Evolutionary conservation across 768 basidiomycete species (phyloP), one percentile per base, ranked within the genome.

Genomic region (Auriscalpium orientale): DNA sequence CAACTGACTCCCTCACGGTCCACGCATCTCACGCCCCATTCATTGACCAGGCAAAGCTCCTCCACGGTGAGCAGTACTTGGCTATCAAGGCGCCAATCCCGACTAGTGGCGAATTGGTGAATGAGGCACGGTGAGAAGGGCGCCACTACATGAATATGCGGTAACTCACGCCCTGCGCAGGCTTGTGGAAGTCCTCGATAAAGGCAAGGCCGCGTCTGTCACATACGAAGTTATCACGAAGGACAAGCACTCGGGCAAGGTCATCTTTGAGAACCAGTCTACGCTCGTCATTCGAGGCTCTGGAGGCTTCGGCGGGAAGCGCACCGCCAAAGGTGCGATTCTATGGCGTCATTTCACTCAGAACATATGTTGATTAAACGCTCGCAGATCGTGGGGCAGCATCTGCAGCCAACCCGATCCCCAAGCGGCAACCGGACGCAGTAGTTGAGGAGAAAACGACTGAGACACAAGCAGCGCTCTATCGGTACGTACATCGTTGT

Each of bases 61-160:
- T 99, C 16, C 97, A 99, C 67, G 97, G 97, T 46, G 97, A 99
- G 67, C 97, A 98, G 65, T 98, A 91, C 70, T 74, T 99, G 62
- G 79, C 83, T 58, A 91, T 99, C 69, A 87, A 89, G 64, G 84
- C 75, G 2, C 85, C 89, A 0, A 89, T 98, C 57, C 95, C 95
- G 0, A 91, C 91, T 0, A 84, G 78, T 57, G 95, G 84, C 0
- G 82, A 86, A 20, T 75, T 98, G 20, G 76, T 91, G 34, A 95
- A 79, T 66, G 76, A 88, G 60, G 79, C 84, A 6, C 79, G 87
- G 85, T 84, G 67, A 45, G 74, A 73, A 28, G 35, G 20, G 35
- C 10, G 47, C n/a, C 13, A 43, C 38, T 37, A 34, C 1, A 35
- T 47, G 20, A 8, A 43, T 28, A n/a, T 33, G 33, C 18, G 16